Evolutionary conservation across 2,329 filamentous ascomycete species (phyloP), one percentile per base, ranked within the genome.

Genomic region (Fusarium sp.): DNA sequence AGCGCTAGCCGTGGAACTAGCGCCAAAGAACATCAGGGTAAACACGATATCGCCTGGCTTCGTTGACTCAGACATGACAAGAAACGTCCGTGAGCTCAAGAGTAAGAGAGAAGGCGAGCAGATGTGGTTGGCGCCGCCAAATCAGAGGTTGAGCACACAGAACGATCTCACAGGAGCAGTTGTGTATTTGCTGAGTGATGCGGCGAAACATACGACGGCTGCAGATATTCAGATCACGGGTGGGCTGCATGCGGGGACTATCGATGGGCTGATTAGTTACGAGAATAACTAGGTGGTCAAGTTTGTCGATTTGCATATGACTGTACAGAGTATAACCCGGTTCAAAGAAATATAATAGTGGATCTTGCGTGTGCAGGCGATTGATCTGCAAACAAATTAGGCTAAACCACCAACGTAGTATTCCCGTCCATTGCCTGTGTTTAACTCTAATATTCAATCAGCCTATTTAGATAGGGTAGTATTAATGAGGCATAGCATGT

Each of bases 141-240:
- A 80, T 30, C 75, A 79, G 59, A 74, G 81, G 8, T 67, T 83
- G 16, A 80, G 80, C 44, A 80, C 74, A 1, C 77, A 79, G 60
- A 79, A 80, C 30, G 82, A 84, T 64, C 75, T 84, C 6, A 81
- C 79, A 0, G 78, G 77, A 2, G 80, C 82, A 2, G 78, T 80
- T 6, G 73, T 81, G 10, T 84, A 83, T 61, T 70, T 83, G 16
- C 65, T 84, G 26, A 81, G 80, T 45, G 82, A 84, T 68, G 82
- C 81, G 9, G 74, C 81, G 20, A 72, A 75, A 13, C 80, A 80
- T 63, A 83, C 81, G 5, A 83, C 81, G 0, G 81, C 78, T 3
- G 76, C 79, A 3, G 82, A 84, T 60, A 81, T 84, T 58, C 73
- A 75, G 5, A 81, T 84, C 26, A 83, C 81, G 3, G 83, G 83